These are phyloP conservation scores for Zygnema cylindricum DNA, from an alignment of 139 green algal genomes.

Conservation along the genomic window DNA sequence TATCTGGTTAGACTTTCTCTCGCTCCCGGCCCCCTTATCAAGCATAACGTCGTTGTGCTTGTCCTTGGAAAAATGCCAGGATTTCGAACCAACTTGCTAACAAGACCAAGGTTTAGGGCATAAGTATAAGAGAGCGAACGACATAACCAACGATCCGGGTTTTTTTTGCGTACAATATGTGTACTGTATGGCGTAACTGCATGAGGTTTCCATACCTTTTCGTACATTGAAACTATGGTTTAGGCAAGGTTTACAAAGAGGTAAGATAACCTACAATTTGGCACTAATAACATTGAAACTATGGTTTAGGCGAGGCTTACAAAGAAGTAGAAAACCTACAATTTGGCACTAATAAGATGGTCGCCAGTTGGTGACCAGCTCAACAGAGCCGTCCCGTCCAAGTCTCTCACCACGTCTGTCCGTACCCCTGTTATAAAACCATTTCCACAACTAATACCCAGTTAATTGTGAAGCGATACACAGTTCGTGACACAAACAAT, in stretches of 20 bases:
- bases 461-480: too few species aligned
- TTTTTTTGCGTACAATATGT: too few species aligned
- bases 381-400: background rate
- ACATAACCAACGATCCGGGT: too few species aligned
- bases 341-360: background rate
- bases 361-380: background rate
- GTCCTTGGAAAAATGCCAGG: too few species aligned
- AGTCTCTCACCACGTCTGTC: background rate
- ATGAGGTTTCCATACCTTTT: background rate
- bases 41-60: too few species aligned
- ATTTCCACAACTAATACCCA: too few species aligned
- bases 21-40: too few species aligned
- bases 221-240: background rate
- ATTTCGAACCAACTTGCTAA: too few species aligned
- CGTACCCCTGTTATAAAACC: background rate
- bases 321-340: background rate
- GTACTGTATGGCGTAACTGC: background rate
- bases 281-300: background rate
- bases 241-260: background rate
- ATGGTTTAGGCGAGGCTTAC: background rate
- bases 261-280: background rate
- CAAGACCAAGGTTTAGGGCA: too few species aligned
- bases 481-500: too few species aligned
- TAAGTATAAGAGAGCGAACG: too few species aligned
- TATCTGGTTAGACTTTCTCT: too few species aligned